Evolutionary conservation across 257 asterid species (phyloP).

Genomic region (Solanum appendiculatum): DNA sequence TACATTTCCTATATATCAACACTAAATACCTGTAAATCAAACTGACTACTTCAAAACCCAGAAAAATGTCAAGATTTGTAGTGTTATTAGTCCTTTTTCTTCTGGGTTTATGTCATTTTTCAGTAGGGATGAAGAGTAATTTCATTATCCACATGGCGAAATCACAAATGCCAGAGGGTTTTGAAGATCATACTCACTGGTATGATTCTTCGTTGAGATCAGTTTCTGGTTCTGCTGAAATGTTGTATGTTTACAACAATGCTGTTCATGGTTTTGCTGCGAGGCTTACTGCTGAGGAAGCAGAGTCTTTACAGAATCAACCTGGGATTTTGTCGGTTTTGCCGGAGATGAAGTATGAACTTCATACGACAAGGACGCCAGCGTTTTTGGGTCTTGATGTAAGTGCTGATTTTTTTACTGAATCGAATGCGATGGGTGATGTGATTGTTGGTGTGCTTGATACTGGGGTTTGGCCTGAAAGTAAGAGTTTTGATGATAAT

Average conservation of each 20-base stretch:
- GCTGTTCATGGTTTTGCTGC: constrained; percentile 43
- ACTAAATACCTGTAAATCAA: background rate
- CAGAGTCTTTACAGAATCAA: constrained; percentile 26
- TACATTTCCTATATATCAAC: background rate
- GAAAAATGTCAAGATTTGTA: background rate
- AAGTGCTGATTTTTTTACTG: constrained; percentile 1
- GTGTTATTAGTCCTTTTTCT: background rate
- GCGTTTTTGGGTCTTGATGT: constrained; percentile 37
- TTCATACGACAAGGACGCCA: constrained; percentile 55
- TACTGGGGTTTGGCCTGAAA: constrained; percentile 51
- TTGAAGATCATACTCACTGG: constrained; percentile 51
- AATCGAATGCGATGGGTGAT: background rate
- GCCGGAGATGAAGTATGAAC: constrained; percentile 34
- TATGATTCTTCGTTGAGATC: constrained; percentile 36
- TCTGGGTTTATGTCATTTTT: constrained; percentile 5
- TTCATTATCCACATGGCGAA: constrained; percentile 84
- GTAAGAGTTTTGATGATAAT: constrained; percentile 35
- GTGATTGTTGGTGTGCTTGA: constrained; percentile 5
- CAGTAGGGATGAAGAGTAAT: constrained; percentile 14
- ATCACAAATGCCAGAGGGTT: constrained; percentile 60
- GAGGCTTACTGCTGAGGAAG: constrained; percentile 28
- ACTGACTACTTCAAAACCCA: background rate
- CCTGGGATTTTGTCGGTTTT: constrained; percentile 33
- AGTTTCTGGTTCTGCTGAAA: constrained; percentile 20
- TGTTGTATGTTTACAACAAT: constrained; percentile 34